Evolutionary conservation across 148 eudicot genomes (phyloP), one percentile per base, ranked within the genome.

Genomic region (Dianthus caryophyllus): DNA sequence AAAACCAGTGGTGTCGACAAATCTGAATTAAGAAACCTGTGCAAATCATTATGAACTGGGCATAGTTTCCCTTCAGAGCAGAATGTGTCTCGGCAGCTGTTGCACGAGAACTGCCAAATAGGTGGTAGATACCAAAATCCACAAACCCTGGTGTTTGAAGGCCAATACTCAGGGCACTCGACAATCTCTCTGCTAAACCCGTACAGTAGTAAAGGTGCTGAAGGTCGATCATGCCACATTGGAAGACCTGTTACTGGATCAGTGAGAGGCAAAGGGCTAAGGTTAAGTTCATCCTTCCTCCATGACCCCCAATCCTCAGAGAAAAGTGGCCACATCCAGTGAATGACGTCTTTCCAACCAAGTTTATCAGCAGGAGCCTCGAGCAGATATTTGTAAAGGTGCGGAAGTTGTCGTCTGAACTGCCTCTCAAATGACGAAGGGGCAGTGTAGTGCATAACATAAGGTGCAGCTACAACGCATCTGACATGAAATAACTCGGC

Each of bases 291-390:
- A 64, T 65, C 72, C 53, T 83, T 81, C 81, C 98, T 85, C 98
- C 98, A 93, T n/a, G 74, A 83, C 72, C 83, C 98, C 91, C 96
- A 89, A 56, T 93, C 98, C 58, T 93, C 92, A 25, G 92, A 68
- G 72, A 89, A 93, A 66, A 93, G 88, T 61, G 98, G 98, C 98
- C 98, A 93, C 88, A 93, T 81, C 98, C 98, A 93, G 65, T 90
- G 98, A 54, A 69, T 80, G 56, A 93, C 86, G 77, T 93, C 96
- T 71, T 72, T 84, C 98, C 98, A 94, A 30, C 80, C 64, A 60
- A 82, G 93, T 86, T 78, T 80, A 76, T 71, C 77, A 71, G 65
- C 47, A 24, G 96, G 90, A 78, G 97, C 96, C 62, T 86, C 84
- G 70, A 73, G 77, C 55, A 94, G 84, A 84, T 88, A 88, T 46